Evolutionary conservation across 768 basidiomycete species (phyloP).

Genomic region (Tricholoma sp.): DNA sequence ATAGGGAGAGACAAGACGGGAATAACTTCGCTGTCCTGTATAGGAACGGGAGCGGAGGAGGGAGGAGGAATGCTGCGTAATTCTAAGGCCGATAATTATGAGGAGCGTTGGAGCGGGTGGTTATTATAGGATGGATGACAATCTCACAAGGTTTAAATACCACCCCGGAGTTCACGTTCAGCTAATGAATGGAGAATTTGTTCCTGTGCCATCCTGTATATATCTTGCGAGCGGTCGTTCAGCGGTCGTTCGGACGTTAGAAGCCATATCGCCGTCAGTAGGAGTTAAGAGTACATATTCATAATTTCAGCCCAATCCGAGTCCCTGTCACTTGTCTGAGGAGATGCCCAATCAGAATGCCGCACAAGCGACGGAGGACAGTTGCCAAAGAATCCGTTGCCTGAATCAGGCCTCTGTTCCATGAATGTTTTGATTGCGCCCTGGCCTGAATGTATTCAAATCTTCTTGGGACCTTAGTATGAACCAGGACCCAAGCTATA

Average conservation of each 20-base stretch:
- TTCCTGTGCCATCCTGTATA: constrained; percentile 20
- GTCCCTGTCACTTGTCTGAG: too few species aligned
- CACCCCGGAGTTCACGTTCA: constrained; percentile 6
- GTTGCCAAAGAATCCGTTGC: neutral
- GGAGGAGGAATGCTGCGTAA: constrained; percentile 1
- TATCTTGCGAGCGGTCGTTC: constrained; percentile 6
- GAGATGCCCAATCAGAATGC: neutral
- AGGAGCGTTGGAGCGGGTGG: neutral
- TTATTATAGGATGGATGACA: constrained; percentile 3
- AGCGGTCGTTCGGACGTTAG: constrained; percentile 8
- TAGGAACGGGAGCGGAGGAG: too few species aligned
- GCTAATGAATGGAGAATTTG: constrained; percentile 26
- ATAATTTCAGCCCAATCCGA: neutral
- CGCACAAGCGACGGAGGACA: neutral
- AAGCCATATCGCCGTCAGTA: neutral
- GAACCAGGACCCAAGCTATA: too few species aligned
- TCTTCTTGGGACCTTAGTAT: too few species aligned
- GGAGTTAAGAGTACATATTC: neutral
- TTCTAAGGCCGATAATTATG: neutral
- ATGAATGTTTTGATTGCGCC: neutral
- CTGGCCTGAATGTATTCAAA: neutral
- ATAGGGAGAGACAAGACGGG: constrained; percentile 16
- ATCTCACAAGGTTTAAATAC: neutral
- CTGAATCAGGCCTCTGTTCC: neutral
- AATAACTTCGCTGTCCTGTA: constrained; percentile 1